These are phyloP conservation scores for Cyberlindnera subsufficiens DNA, from an alignment of 805 yeast genomes.

Conservation along the genomic window DNA sequence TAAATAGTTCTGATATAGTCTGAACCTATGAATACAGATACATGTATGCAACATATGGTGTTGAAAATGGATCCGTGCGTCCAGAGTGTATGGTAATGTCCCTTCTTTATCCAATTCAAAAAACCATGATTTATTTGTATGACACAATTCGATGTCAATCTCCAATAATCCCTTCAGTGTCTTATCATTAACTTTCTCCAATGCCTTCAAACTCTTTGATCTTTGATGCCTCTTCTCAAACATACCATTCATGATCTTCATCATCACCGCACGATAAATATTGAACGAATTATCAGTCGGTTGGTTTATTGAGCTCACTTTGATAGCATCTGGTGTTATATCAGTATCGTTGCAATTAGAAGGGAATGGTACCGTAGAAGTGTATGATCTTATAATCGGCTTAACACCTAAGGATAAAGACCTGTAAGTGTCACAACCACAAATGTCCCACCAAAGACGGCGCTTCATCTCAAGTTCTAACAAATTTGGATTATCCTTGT, in stretches of 20 bases:
- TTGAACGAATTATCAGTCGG: conserved; percentile 26
- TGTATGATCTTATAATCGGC: conserved; percentile 19
- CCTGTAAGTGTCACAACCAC: conserved; percentile 25
- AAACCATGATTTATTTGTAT: conserved; percentile 21
- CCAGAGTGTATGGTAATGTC: conserved; percentile 17
- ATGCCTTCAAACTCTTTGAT: conserved; percentile 11
- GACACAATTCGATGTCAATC: conserved; percentile 22
- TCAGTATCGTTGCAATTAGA: conserved; percentile 27
- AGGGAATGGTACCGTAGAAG: conserved; percentile 26
- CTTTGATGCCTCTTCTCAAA: conserved; percentile 20
- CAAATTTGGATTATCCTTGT: conserved; percentile 18
- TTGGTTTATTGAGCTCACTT: conserved; percentile 12
- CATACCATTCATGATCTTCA: conserved; percentile 23
- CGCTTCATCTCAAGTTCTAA: conserved; percentile 26
- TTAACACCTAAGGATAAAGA: conserved; percentile 20
- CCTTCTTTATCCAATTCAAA: conserved; percentile 22
- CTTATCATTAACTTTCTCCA: conserved; percentile 14
- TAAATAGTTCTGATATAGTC: conserved; percentile 24
- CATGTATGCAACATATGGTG: conserved; percentile 27
- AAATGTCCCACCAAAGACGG: conserved; percentile 27
- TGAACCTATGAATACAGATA: conserved; percentile 27
- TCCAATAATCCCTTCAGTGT: conserved; percentile 22
- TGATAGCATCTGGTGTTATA: conserved; percentile 20
- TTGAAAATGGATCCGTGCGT: conserved; percentile 23
- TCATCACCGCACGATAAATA: conserved; percentile 22